Conservation (phyloP, 2,329 filamentous ascomycete species). For the Neofusicoccum parvum region DNA sequence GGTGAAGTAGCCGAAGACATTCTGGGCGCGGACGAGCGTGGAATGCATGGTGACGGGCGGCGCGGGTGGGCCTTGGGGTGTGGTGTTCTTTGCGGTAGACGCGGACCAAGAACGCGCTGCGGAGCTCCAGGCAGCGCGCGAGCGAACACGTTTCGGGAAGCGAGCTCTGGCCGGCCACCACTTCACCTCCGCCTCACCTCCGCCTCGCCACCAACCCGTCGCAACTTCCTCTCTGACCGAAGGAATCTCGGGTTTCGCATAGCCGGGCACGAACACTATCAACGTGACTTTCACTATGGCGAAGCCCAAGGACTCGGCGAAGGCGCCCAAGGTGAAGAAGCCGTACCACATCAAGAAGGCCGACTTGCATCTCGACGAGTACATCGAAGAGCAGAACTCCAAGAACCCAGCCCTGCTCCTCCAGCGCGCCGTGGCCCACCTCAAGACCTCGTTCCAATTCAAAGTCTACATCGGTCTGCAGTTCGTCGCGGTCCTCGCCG, state of each 20-base stretch:
- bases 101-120: background rate
- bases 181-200: background rate
- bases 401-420: constrained; percentile 26
- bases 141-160: constrained; percentile 22
- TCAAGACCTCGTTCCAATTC: constrained; percentile 32
- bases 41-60: constrained; percentile 72
- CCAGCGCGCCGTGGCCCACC: constrained; percentile 25
- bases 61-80: background rate
- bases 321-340: constrained; percentile 29
- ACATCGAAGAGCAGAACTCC: constrained; percentile 33
- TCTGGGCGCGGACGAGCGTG: constrained; percentile 80
- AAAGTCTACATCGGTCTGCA: constrained; percentile 33
- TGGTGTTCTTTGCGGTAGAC: background rate
- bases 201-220: background rate
- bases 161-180: constrained; percentile 11
- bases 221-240: background rate
- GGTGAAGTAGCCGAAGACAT: constrained; percentile 97
- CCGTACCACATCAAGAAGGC: constrained; percentile 34
- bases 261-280: background rate
- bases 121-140: constrained; percentile 7
- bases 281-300: background rate
- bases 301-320: constrained; percentile 1
- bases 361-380: constrained; percentile 35
- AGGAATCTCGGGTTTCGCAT: background rate
- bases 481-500: constrained; percentile 26